Conservation (phyloP, 257 asterid species). For the Hygrophila difformis region DNA sequence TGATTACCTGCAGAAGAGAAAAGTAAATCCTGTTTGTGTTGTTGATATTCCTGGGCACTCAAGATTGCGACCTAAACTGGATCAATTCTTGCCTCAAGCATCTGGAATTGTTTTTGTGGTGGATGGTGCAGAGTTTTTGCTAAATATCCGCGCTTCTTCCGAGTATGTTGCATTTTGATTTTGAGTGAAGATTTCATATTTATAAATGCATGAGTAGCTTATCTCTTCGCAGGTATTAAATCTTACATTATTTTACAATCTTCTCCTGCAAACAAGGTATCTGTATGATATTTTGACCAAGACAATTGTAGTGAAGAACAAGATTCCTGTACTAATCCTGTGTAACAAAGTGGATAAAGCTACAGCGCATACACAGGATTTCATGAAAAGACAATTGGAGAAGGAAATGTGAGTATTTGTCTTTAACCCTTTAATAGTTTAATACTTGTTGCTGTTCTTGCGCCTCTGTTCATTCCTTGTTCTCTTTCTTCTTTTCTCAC, state of each 20-base stretch:
- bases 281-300: constrained; percentile 73
- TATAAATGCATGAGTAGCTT: no score
- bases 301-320: constrained; percentile 59
- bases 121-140: constrained; percentile 76
- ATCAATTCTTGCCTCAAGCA: constrained; percentile 71
- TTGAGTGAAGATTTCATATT: neutral
- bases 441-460: no score
- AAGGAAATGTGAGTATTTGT: constrained; percentile 45
- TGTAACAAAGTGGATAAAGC: constrained; percentile 73
- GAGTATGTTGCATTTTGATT: constrained; percentile 37
- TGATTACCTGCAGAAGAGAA: constrained; percentile 42
- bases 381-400: constrained; percentile 74
- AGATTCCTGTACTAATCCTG: constrained; percentile 52
- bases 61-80: constrained; percentile 67
- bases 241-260: neutral
- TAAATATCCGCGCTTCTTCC: constrained; percentile 70
- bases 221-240: no score
- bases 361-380: constrained; percentile 46
- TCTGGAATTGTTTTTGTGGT: constrained; percentile 66
- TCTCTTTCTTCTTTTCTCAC: no score
- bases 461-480: no score
- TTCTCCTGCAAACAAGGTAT: constrained; percentile 49
- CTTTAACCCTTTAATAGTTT: no score
- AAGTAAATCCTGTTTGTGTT: constrained; percentile 45
- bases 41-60: constrained; percentile 93